These are phyloP conservation scores for Termitomyces eurrhizus DNA, from an alignment of 768 basidiomycete species.

Conservation along the genomic window DNA sequence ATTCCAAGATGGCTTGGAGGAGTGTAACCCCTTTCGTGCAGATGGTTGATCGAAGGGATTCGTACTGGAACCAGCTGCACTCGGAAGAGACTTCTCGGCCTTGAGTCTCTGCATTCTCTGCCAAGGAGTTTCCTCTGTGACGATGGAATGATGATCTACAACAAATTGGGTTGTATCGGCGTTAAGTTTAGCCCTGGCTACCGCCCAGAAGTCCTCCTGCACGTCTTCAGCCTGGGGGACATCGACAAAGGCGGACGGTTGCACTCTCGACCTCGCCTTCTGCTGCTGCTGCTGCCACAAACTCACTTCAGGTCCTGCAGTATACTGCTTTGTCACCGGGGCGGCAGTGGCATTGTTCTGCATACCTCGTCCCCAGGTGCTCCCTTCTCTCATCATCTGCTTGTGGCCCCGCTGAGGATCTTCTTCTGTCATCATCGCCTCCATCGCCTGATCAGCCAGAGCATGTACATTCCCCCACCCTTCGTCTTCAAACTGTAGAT, in stretches of 20 bases:
- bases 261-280: neutral
- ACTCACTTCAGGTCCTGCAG: neutral
- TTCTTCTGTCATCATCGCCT: neutral
- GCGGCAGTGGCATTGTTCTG: neutral
- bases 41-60: constrained; percentile 10
- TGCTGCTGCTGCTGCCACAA: constrained; percentile 6
- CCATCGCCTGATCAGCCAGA: constrained; percentile 2
- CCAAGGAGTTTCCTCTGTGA: constrained; percentile 15
- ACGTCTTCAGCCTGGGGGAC: neutral
- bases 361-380: constrained; percentile 2
- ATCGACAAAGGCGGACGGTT: neutral
- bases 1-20: constrained; percentile 8
- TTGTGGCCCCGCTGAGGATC: constrained; percentile 6
- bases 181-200: neutral
- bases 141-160: neutral
- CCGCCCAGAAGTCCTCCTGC: constrained; percentile 3
- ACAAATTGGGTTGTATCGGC: neutral
- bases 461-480: neutral
- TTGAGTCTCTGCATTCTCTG: constrained; percentile 13
- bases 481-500: neutral
- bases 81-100: neutral
- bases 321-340: neutral
- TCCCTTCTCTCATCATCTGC: neutral
- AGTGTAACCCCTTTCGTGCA: constrained; percentile 3
- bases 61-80: neutral